Percentiles rank a stretch among this genome's conserved stretches.
phyloP scores from a whole-genome alignment of 2,329 filamentous ascomycete genomes.

The Atkinsonella hypoxylon region DNA sequence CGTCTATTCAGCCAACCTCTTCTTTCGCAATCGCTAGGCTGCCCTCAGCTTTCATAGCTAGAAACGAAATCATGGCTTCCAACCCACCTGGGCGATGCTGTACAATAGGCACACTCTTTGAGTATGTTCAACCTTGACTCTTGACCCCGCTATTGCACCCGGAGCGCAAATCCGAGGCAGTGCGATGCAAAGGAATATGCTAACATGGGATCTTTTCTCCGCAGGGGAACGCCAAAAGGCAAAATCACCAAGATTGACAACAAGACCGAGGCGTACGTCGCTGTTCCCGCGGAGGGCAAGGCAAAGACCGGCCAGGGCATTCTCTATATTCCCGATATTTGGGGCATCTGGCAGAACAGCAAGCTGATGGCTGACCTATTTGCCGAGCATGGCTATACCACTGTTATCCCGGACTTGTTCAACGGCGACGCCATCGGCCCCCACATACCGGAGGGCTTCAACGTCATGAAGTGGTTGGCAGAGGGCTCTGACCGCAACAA shows the following conservation, averaged over 20 bases:
- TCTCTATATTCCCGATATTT: conserved; percentile 26
- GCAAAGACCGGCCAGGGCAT: conserved; percentile 19
- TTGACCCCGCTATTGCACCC: neutral
- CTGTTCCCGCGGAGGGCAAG: conserved; percentile 25
- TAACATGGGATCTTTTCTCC: neutral
- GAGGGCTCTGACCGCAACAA: conserved; percentile 35
- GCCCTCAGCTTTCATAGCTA: neutral
- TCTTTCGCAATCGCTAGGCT: neutral
- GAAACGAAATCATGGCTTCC: conserved; percentile 33
- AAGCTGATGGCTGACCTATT: conserved; percentile 29
- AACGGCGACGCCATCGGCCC: conserved; percentile 21
- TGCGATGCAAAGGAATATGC: neutral
- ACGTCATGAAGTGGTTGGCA: conserved; percentile 22
- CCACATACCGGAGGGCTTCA: conserved; percentile 16
- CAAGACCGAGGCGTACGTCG: conserved; percentile 37
- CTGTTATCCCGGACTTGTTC: conserved; percentile 26
- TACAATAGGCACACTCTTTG: conserved; percentile 37
- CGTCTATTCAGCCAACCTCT: too few species aligned
- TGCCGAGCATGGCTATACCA: conserved; percentile 27
- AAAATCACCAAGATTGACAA: conserved; percentile 29
- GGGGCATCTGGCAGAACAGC: conserved; percentile 27
- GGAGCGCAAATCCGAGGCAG: neutral
- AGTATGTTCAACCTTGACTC: conserved; percentile 27
- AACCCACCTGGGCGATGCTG: conserved; percentile 41
- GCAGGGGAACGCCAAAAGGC: conserved; percentile 36